phyloP scores from a whole-genome alignment of 2,329 filamentous ascomycete genomes.

The Polytolypa hystricis region DNA sequence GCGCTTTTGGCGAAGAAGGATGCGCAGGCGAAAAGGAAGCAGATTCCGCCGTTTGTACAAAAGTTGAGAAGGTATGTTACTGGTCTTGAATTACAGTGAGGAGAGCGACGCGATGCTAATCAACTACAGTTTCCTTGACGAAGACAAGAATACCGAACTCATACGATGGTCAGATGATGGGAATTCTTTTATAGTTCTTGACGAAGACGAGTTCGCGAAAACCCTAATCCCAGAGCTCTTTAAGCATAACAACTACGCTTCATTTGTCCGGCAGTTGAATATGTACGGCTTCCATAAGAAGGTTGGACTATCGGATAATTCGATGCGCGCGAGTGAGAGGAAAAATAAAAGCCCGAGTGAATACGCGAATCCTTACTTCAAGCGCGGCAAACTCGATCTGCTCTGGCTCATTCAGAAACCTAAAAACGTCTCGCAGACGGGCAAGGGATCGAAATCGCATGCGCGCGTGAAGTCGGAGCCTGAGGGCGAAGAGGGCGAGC shows the following conservation, averaged over 20 bases:
- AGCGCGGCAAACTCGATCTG: slow-evolving; percentile 80
- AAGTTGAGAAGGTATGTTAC: slow-evolving; percentile 80
- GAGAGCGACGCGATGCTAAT: slow-evolving; percentile 12
- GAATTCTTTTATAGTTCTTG: slow-evolving; percentile 89
- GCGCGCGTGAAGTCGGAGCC: slow-evolving; percentile 43
- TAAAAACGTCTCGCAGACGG: slow-evolving; percentile 53
- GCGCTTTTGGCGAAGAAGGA: slow-evolving; percentile 77
- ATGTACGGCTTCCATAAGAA: slow-evolving; percentile 59
- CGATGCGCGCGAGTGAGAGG: slow-evolving; percentile 91
- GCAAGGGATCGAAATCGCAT: slow-evolving; percentile 41
- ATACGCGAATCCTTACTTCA: slow-evolving; percentile 95
- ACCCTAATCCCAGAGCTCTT: slow-evolving; percentile 64
- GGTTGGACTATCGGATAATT: slow-evolving; percentile 87
- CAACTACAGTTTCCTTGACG: slow-evolving; percentile 68
- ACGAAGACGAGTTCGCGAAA: slow-evolving; percentile 81
- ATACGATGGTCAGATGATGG: slow-evolving; percentile 97
- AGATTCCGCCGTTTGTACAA: slow-evolving; percentile 95
- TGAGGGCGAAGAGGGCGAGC: slow-evolving; percentile 60
- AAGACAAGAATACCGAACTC: slow-evolving; percentile 82
- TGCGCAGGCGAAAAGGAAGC: slow-evolving; percentile 78
- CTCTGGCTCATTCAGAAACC: slow-evolving; percentile 96
- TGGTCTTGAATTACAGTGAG: neutral
- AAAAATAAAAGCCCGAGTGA: slow-evolving; percentile 98
- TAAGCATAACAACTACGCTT: slow-evolving; percentile 71
- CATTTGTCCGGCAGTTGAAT: slow-evolving; percentile 61